phyloP scores from a whole-genome alignment of 352 stramenopile species.

The Globisporangium acanthophoron region DNA sequence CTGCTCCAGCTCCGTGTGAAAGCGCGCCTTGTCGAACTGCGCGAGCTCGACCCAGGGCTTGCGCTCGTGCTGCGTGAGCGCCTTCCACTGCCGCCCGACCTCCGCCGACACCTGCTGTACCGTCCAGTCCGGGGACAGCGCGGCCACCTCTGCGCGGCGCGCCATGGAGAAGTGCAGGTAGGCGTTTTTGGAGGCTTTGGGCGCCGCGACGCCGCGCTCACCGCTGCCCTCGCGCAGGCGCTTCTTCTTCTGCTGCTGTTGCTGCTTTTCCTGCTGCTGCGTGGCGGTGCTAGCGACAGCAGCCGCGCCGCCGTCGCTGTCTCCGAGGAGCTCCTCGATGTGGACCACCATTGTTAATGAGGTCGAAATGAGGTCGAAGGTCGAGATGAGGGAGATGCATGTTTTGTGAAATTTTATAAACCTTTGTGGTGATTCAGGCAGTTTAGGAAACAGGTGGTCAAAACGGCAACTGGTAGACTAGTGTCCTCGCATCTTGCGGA shows the following conservation, averaged over 20 bases:
- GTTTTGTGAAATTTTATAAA: no score
- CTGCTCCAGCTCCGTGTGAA: constrained; percentile 30
- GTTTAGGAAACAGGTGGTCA: no score
- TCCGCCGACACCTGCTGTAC: constrained; percentile 44
- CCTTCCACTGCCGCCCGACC: constrained; percentile 48
- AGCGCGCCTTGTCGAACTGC: constrained; percentile 52
- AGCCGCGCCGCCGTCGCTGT: constrained; percentile 1
- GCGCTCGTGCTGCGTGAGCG: constrained; percentile 27
- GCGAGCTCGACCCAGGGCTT: constrained; percentile 51
- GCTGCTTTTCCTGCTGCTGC: background rate
- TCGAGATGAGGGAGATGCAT: no score
- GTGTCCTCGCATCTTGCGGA: constrained; percentile 13
- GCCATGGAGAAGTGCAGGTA: constrained; percentile 45
- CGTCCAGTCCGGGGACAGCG: constrained; percentile 30
- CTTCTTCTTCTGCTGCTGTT: constrained; percentile 3
- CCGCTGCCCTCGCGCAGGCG: constrained; percentile 3
- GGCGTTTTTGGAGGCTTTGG: constrained; percentile 28
- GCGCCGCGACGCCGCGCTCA: constrained; percentile 2
- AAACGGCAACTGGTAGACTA: background rate
- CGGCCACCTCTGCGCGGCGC: constrained; percentile 27
- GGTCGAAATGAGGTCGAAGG: no score
- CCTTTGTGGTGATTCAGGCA: no score
- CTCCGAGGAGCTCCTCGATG: constrained; percentile 1
- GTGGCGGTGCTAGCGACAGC: background rate
- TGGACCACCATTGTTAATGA: background rate